phyloP scores from a whole-genome alignment of 805 yeast species.

The Lachancea nothofagi region DNA sequence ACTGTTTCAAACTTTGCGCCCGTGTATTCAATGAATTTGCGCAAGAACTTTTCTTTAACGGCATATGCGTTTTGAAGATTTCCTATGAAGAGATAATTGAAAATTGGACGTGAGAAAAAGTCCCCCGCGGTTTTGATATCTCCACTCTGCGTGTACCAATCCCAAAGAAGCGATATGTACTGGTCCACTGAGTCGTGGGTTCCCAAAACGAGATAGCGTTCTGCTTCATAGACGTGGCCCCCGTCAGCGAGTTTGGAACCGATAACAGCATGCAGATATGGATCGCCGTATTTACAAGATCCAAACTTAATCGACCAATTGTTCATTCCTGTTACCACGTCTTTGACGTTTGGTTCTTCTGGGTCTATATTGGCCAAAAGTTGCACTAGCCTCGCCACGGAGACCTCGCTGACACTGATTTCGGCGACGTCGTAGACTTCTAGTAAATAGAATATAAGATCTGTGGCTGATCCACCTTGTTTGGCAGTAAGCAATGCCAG shows the following conservation, averaged over 20 bases:
- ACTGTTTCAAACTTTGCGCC: constrained; percentile 22
- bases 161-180: constrained; percentile 40
- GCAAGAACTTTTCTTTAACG: constrained; percentile 37
- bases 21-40: constrained; percentile 25
- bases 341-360: constrained; percentile 56
- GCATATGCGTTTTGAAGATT: constrained; percentile 56
- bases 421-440: constrained; percentile 57
- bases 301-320: constrained; percentile 58
- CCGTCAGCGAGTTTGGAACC: constrained; percentile 58
- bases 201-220: constrained; percentile 64
- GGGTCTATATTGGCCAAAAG: constrained; percentile 41
- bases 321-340: constrained; percentile 58
- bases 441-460: constrained; percentile 64
- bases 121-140: constrained; percentile 28
- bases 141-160: constrained; percentile 39
- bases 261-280: constrained; percentile 64
- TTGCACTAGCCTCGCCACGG: constrained; percentile 45
- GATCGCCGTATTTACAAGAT: constrained; percentile 60
- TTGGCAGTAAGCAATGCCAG: constrained; percentile 58
- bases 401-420: constrained; percentile 37
- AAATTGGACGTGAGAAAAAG: constrained; percentile 51
- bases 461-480: constrained; percentile 78
- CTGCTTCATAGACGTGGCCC: constrained; percentile 58
- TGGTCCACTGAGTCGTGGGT: constrained; percentile 49
- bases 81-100: constrained; percentile 66